Conservation (phyloP, 768 basidiomycete genomes). For the Lactarius sanguifluus region DNA sequence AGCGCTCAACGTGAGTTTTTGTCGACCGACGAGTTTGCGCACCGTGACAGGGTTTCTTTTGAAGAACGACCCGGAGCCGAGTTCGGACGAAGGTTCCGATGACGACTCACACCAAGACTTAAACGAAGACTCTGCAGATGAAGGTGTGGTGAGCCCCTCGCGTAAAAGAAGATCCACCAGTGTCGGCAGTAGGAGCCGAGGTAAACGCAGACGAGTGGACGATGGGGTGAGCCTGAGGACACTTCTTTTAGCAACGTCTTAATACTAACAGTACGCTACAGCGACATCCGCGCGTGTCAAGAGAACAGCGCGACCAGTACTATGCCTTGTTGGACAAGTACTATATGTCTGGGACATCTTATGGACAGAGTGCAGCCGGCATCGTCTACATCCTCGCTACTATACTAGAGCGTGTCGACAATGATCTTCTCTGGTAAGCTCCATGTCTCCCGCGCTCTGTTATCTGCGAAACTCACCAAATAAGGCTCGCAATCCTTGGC, state of each 20-base stretch:
- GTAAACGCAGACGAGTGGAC: constrained; percentile 46
- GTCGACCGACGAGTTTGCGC: not conserved
- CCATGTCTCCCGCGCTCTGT: not conserved
- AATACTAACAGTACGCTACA: constrained; percentile 31
- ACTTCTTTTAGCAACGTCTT: constrained; percentile 19
- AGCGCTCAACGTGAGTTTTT: constrained; percentile 63
- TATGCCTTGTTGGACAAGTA: constrained; percentile 71
- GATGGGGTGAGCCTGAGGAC: constrained; percentile 34
- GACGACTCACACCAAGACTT: constrained; percentile 46
- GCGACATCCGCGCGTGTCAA: constrained; percentile 58
- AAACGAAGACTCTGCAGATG: constrained; percentile 45
- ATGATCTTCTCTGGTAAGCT: constrained; percentile 86
- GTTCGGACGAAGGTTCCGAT: constrained; percentile 61
- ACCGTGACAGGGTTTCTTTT: not conserved
- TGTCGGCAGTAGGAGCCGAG: constrained; percentile 20
- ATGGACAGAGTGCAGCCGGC: constrained; percentile 87
- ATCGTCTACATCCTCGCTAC: constrained; percentile 89
- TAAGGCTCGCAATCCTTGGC: constrained; percentile 89
- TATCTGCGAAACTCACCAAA: not conserved
- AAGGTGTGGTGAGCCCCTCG: constrained; percentile 41
- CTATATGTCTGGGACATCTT: constrained; percentile 80
- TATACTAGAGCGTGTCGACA: constrained; percentile 87
- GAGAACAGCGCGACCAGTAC: constrained; percentile 67
- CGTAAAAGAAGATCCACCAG: constrained; percentile 52
- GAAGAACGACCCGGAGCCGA: constrained; percentile 77